These are phyloP conservation scores for Claviceps sp. DNA, from an alignment of 2,329 filamentous ascomycete species.

Conservation along the genomic window DNA sequence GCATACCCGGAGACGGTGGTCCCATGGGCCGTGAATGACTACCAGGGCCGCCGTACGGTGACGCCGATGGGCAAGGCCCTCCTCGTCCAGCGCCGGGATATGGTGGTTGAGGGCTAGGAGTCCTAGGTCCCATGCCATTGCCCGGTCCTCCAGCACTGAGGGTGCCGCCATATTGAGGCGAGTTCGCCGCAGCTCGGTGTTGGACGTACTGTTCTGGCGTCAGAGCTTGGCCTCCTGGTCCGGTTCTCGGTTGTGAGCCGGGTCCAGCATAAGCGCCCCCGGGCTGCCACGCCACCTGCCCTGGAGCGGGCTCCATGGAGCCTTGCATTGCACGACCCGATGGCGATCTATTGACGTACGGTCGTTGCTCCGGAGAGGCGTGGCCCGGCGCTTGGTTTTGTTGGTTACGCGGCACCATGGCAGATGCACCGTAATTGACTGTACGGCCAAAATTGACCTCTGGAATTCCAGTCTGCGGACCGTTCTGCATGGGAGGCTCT, in stretches of 20 bases:
- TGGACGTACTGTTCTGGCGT: slow-evolving; percentile 76
- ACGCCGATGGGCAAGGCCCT: slow-evolving; percentile 8
- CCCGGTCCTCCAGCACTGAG: slow-evolving; percentile 35
- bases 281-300: slow-evolving; percentile 70
- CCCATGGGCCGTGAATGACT: slow-evolving; percentile 22
- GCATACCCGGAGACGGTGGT: slow-evolving; percentile 14
- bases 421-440: slow-evolving; percentile 42
- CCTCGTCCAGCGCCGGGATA: slow-evolving; percentile 13
- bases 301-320: slow-evolving; percentile 41
- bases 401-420: slow-evolving; percentile 17
- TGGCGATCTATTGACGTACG: slow-evolving; percentile 11
- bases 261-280: slow-evolving; percentile 39
- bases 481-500: slow-evolving; percentile 15
- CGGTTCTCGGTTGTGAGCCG: slow-evolving; percentile 13
- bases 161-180: slow-evolving; percentile 43
- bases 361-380: slow-evolving; percentile 17
- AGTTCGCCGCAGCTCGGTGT: slow-evolving; percentile 49
- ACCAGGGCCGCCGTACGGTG: slow-evolving; percentile 11
- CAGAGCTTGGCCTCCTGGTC: slow-evolving; percentile 30
- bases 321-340: slow-evolving; percentile 30
- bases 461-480: slow-evolving; percentile 45
- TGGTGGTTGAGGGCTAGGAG: slow-evolving; percentile 16
- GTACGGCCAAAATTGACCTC: slow-evolving; percentile 79
- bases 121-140: slow-evolving; percentile 10
- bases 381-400: slow-evolving; percentile 13